Evolutionary conservation across 2,329 filamentous ascomycete species (phyloP).

Genomic region (Monilinia fructigena): DNA sequence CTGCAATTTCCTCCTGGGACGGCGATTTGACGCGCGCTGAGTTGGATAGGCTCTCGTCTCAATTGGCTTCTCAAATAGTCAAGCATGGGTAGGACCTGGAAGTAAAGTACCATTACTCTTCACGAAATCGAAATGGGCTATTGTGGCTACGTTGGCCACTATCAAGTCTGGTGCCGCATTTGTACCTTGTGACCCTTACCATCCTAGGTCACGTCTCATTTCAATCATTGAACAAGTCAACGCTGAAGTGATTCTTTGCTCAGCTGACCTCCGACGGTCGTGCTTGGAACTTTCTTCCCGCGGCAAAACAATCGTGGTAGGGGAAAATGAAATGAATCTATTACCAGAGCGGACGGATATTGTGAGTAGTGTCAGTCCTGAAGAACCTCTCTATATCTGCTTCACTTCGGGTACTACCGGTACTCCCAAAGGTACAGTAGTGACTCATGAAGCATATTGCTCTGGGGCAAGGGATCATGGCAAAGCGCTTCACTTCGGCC

Average conservation of each 20-base stretch:
- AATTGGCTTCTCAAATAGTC: slow-evolving; percentile 23
- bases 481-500: slow-evolving; percentile 35
- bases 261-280: not conserved
- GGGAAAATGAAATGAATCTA: not conserved
- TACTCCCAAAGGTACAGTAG: slow-evolving; percentile 42
- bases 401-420: slow-evolving; percentile 49
- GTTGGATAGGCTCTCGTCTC: slow-evolving; percentile 8
- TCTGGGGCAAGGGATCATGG: slow-evolving; percentile 31
- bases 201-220: slow-evolving; percentile 33
- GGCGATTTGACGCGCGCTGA: slow-evolving; percentile 13
- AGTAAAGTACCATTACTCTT: slow-evolving; percentile 34
- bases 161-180: slow-evolving; percentile 38
- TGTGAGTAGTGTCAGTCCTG: slow-evolving; percentile 8
- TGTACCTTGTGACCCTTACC: slow-evolving; percentile 39
- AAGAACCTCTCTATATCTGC: slow-evolving; percentile 42
- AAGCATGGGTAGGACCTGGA: slow-evolving; percentile 27
- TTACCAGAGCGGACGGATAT: not conserved
- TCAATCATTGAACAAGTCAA: slow-evolving; percentile 24
- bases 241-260: slow-evolving; percentile 25
- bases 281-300: not conserved
- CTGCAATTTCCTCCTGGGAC: slow-evolving; percentile 17
- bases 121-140: slow-evolving; percentile 37
- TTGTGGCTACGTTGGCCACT: slow-evolving; percentile 38
- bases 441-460: slow-evolving; percentile 19
- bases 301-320: slow-evolving; percentile 8